Conservation (phyloP, 2,329 filamentous ascomycete species). For the Fulvia fulva region DNA sequence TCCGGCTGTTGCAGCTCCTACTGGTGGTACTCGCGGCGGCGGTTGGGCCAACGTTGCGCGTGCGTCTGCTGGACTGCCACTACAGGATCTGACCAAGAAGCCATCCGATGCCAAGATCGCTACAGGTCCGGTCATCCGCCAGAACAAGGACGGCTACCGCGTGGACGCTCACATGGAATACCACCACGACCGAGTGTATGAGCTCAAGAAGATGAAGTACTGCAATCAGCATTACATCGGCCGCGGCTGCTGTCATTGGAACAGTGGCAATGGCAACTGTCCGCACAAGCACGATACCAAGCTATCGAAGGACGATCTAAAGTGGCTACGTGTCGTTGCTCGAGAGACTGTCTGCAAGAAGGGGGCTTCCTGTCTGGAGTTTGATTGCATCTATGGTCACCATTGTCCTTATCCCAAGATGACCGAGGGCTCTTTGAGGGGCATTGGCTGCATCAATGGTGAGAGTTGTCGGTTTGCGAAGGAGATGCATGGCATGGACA, state of each 20-base stretch:
- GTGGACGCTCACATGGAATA: conserved; percentile 52
- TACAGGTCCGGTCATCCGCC: conserved; percentile 40
- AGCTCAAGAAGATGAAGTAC: conserved; percentile 59
- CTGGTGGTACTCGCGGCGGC: conserved; percentile 1
- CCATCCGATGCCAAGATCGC: conserved; percentile 2
- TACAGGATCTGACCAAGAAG: conserved; percentile 19
- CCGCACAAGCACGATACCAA: conserved; percentile 54
- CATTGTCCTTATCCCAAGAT: conserved; percentile 52
- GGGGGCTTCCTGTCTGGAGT: conserved; percentile 55
- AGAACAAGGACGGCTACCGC: conserved; percentile 58
- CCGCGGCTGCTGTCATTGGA: conserved; percentile 52
- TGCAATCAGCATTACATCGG: conserved; percentile 61
- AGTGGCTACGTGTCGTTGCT: conserved; percentile 55
- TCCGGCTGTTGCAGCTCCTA: background rate
- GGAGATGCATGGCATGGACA: conserved; percentile 57
- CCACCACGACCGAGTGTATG: conserved; percentile 54
- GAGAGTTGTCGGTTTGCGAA: conserved; percentile 55
- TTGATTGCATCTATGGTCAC: conserved; percentile 62
- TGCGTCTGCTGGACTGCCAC: conserved; percentile 16
- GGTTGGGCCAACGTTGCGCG: conserved; percentile 22
- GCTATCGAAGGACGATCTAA: conserved; percentile 50
- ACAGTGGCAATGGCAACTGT: conserved; percentile 47
- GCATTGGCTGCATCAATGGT: conserved; percentile 56
- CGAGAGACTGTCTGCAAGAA: conserved; percentile 61
- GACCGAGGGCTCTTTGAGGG: conserved; percentile 41